Percentiles rank a stretch among this genome's conserved stretches.
These are phyloP conservation scores for Talaromyces sp. DNA, from an alignment of 2,329 filamentous ascomycete species.

Conservation along the genomic window DNA sequence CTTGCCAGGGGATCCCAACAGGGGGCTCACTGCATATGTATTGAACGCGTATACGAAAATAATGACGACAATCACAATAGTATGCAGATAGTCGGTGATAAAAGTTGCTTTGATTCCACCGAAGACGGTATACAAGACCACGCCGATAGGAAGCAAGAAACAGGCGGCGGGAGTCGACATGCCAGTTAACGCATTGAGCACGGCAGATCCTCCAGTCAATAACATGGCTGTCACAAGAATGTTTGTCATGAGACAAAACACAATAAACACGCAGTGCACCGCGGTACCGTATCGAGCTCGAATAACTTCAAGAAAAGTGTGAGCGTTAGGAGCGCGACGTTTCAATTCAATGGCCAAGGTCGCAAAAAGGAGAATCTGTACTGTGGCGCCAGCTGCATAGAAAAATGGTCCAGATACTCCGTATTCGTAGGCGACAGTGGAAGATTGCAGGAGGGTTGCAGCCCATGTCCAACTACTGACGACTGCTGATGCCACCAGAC, in stretches of 20 bases:
- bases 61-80: slow-evolving; percentile 67
- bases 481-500: slow-evolving; percentile 81
- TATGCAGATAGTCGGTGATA: slow-evolving; percentile 80
- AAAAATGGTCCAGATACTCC: slow-evolving; percentile 63
- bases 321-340: slow-evolving; percentile 77
- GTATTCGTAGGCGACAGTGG: slow-evolving; percentile 77
- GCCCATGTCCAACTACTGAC: slow-evolving; percentile 94
- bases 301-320: slow-evolving; percentile 78
- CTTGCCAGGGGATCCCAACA: slow-evolving; percentile 67
- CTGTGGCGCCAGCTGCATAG: slow-evolving; percentile 68
- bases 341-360: slow-evolving; percentile 88
- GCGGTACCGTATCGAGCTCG: slow-evolving; percentile 68
- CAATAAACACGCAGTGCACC: slow-evolving; percentile 72
- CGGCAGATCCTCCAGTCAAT: slow-evolving; percentile 75
- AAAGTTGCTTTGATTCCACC: slow-evolving; percentile 82
- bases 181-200: slow-evolving; percentile 65
- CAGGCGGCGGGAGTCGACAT: slow-evolving; percentile 75
- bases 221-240: slow-evolving; percentile 86
- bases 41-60: slow-evolving; percentile 82
- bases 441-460: slow-evolving; percentile 72
- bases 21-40: slow-evolving; percentile 67
- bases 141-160: slow-evolving; percentile 74
- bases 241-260: slow-evolving; percentile 78
- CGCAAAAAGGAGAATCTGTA: slow-evolving; percentile 84
- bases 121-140: slow-evolving; percentile 71